phyloP scores from a whole-genome alignment of 176 grass and related monocot species.

The Otatea glauca region DNA sequence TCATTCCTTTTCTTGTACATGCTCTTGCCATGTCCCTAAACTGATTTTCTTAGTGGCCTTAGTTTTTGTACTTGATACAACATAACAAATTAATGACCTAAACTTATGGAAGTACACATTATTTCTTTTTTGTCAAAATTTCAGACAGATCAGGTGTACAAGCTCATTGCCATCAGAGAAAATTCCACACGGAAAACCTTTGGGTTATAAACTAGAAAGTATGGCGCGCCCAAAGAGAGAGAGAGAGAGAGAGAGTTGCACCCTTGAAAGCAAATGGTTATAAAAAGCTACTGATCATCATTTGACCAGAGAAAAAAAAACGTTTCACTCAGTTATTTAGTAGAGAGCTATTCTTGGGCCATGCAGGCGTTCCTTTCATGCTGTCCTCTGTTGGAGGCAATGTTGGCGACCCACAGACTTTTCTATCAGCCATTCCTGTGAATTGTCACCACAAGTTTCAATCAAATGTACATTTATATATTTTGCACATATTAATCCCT shows the following conservation, averaged over 20 bases:
- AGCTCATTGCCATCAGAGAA: neutral
- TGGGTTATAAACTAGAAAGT: neutral
- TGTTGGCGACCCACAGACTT: conserved; percentile 1
- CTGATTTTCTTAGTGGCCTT: neutral
- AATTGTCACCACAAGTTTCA: neutral
- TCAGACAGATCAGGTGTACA: neutral
- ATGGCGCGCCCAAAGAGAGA: too few species aligned
- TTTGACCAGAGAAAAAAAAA: neutral
- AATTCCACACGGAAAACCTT: neutral
- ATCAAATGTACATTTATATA: neutral
- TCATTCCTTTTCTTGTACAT: neutral
- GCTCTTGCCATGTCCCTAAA: neutral
- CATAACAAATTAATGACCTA: neutral
- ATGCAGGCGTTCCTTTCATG: conserved; percentile 19
- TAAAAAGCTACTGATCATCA: conserved; percentile 2
- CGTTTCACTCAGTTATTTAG: neutral
- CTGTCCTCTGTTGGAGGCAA: conserved; percentile 31
- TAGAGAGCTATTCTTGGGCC: neutral
- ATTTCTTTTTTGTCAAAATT: neutral
- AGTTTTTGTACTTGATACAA: neutral
- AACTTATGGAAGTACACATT: neutral
- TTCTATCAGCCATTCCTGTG: conserved; percentile 2
- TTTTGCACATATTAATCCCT: neutral
- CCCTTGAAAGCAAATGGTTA: neutral
- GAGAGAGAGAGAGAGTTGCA: neutral